Percentiles rank a stretch among this genome's conserved stretches.
Conservation (phyloP, 805 yeast species). For the Starmera dryadoides region DNA sequence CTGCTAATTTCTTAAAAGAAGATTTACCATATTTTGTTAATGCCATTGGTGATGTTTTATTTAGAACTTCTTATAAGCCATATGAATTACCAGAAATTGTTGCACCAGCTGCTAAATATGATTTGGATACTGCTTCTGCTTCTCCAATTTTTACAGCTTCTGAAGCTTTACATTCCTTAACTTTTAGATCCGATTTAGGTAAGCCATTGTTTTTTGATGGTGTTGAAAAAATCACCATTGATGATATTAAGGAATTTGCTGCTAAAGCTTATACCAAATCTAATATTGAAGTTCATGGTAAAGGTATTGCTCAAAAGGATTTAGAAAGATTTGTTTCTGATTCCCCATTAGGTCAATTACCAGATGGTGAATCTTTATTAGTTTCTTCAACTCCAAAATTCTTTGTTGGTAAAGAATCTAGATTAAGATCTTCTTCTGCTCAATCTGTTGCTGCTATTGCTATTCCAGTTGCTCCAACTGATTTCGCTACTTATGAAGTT, state of each 20-base stretch:
- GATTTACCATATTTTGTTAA: slow-evolving; percentile 89
- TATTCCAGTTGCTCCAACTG: slow-evolving; percentile 61
- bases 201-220: slow-evolving; percentile 74
- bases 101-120: slow-evolving; percentile 67
- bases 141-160: slow-evolving; percentile 54
- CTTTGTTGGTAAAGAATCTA: slow-evolving; percentile 59
- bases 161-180: slow-evolving; percentile 71
- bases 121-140: slow-evolving; percentile 43
- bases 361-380: slow-evolving; percentile 49
- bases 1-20: slow-evolving; percentile 77
- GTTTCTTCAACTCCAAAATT: slow-evolving; percentile 32
- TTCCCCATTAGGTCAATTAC: slow-evolving; percentile 55
- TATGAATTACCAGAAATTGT: slow-evolving; percentile 83
- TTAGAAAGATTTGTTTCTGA: slow-evolving; percentile 60
- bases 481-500: slow-evolving; percentile 60
- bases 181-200: slow-evolving; percentile 87
- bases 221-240: slow-evolving; percentile 45
- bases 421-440: slow-evolving; percentile 55
- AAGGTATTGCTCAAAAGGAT: slow-evolving; percentile 69
- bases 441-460: slow-evolving; percentile 73
- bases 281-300: slow-evolving; percentile 64
- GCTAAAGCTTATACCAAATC: slow-evolving; percentile 58
- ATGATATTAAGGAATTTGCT: slow-evolving; percentile 63
- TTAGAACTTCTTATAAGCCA: slow-evolving; percentile 67
- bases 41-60: slow-evolving; percentile 67